Base-by-base conservation (phyloP, 805 yeast genomes). In the Schizosaccharomyces lindneri region DNA sequence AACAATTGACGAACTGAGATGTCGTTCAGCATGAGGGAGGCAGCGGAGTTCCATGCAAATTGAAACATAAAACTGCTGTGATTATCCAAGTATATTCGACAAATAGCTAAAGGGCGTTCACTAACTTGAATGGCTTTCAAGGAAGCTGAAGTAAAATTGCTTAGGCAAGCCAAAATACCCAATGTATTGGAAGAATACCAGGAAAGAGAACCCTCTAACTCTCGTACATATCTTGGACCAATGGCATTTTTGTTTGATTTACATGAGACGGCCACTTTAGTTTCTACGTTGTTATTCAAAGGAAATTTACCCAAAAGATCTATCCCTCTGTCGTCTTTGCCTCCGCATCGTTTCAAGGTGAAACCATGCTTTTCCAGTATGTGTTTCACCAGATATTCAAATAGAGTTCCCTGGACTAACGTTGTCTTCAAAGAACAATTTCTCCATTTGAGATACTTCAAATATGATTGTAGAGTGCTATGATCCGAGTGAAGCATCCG, bases 221-320 rank as follows among this genome's bases (percentile, higher is more conserved):
- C 68, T n/a, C 68, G 60, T 11, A 66, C 60, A 62, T 59, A 61
- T 17, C 61, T 46, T 76, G 82, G 69, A 77, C 83, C 57, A 75
- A 83, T 77, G 65, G 80, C 24, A 68, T 77, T 21, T 61, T 69
- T 46, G 57, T 67, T 15, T 61, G 69, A 19, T 63, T 70, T 60
- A 67, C 70, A 68, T 64, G 64, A 67, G 17, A 67, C 64, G 29
- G 46, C 60, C 11, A 57, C 60, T 27, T 24, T 24, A 36, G 24
- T 19, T 27, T 24, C 11, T n/a, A 5, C 5, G 21, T n/a, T 11
- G 19, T 55, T 5, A 17, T 21, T 27, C 31, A 5, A 17, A 21
- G 63, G 43, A 61, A 64, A 63, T 19, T 59, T 61, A 1, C 69
- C 69, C 7, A 66, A 64, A 9, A 67, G 64, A 55, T 67, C 69